Base-by-base conservation (phyloP, 768 basidiomycete genomes). In the Phylloporus scabripes region DNA sequence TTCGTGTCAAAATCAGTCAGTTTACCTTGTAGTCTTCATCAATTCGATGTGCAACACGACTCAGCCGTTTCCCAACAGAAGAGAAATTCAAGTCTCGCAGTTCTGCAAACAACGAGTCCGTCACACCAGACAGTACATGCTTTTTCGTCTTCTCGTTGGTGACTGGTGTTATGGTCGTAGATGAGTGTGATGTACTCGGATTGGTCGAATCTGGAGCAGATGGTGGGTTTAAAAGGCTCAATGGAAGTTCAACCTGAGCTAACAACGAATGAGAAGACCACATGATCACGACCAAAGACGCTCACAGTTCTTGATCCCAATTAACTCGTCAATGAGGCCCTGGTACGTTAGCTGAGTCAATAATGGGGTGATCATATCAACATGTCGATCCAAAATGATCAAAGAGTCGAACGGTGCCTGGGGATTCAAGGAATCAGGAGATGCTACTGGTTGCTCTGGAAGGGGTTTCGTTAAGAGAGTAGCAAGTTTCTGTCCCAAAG, bases 281-380 rank as follows among this genome's bases (percentile, higher is more conserved):
- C 33, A 17, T 10, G 5, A 11, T 17, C 28, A 24, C 5, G 15
- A 23, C 20, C 14, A 44, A 3, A 42, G 21, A 23, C 9, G 68
- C 85, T 51, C 59, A 92, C 94, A 87, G 60, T 96, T 92, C 66
- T 80, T 87, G 53, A 99, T 85, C 0, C 91, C 88, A 41, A 96
- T 74, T 31, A 92, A 70, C 65, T 99, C 96, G 61, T 98, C 96
- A 29, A 97, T 76, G 42, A 99, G 82, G 17, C 96, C 96, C 64
- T 98, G 87, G 57, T 98, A 98, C 0, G 96, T 99, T 49, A 98
- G 73, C 60, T 98, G 94, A 2, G 96, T 98, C 40, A 95, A 79
- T 44, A 98, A 73, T 1, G 96, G 92, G 0, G 96, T 96, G 51
- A 98, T 83, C 87, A 97, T 88, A 61, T 99, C 96, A 9, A 88